phyloP scores from a whole-genome alignment of 2,329 filamentous ascomycete genomes.

The Colletotrichum tanaceti region DNA sequence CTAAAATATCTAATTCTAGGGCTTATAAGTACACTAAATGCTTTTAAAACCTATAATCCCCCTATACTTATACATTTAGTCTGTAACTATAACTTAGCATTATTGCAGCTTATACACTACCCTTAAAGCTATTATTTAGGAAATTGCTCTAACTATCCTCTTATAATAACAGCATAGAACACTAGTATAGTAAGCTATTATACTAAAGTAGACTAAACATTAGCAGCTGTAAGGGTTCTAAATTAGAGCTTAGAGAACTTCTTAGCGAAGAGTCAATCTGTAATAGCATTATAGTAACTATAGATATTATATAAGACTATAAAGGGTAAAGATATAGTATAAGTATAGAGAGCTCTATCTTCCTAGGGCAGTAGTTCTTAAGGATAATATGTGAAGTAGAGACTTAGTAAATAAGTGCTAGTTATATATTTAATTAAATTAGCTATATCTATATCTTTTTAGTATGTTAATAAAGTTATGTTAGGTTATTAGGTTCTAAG shows the following conservation, averaged over 20 bases:
- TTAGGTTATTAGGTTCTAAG: neutral
- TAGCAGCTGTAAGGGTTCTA: neutral
- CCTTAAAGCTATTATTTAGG: conserved; percentile 51
- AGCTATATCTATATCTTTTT: neutral
- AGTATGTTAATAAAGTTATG: neutral
- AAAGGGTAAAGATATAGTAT: neutral
- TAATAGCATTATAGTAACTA: conserved; percentile 7
- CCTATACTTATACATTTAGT: conserved; percentile 49
- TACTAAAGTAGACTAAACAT: conserved; percentile 45
- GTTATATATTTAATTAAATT: neutral
- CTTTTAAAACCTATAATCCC: neutral
- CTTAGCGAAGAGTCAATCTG: conserved; percentile 40
- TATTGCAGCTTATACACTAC: conserved; percentile 53
- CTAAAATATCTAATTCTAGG: conserved; percentile 47
- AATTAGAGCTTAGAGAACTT: neutral
- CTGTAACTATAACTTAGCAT: conserved; percentile 55
- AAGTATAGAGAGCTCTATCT: neutral
- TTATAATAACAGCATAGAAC: neutral
- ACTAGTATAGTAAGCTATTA: neutral
- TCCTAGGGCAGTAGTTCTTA: neutral
- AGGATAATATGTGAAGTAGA: neutral
- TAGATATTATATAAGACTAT: conserved; percentile 5
- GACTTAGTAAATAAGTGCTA: neutral
- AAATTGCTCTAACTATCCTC: conserved; percentile 45
- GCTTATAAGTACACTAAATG: conserved; percentile 46